phyloP scores from a whole-genome alignment of 768 basidiomycete species.

The Mycena latifolia region DNA sequence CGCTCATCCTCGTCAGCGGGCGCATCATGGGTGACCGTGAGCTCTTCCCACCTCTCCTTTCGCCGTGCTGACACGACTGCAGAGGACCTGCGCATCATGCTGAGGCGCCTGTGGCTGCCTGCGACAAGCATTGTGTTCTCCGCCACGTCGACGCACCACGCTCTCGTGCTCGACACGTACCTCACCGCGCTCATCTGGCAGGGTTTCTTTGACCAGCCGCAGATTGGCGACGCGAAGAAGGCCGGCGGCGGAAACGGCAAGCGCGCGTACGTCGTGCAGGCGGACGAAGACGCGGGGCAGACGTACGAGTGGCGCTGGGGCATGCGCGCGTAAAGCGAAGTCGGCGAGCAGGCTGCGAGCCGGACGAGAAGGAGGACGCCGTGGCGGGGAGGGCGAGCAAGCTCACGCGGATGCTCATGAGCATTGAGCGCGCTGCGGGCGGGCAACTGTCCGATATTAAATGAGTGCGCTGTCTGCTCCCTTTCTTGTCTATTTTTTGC shows the following conservation, averaged over 20 bases:
- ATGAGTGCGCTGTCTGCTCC: conserved; percentile 35
- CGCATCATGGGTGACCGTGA: conserved; percentile 80
- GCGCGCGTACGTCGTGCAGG: conserved; percentile 64
- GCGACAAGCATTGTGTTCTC: conserved; percentile 63
- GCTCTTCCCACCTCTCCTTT: conserved; percentile 40
- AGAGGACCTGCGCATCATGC: conserved; percentile 81
- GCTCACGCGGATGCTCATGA: conserved; percentile 62
- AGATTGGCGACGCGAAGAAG: conserved; percentile 61
- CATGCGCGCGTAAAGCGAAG: conserved; percentile 80
- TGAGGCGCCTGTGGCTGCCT: conserved; percentile 78
- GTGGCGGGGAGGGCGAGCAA: conserved; percentile 42
- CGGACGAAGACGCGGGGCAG: conserved; percentile 43
- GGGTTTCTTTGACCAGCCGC: conserved; percentile 81
- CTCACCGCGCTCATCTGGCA: conserved; percentile 75
- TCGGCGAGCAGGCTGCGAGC: conserved; percentile 76
- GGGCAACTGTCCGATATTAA: conserved; percentile 61
- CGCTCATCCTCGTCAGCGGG: conserved; percentile 87
- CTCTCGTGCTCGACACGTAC: conserved; percentile 72
- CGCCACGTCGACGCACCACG: conserved; percentile 61
- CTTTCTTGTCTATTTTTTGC: not conserved
- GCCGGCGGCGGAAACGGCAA: conserved; percentile 55
- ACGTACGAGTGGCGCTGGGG: conserved; percentile 78
- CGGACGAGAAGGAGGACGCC: conserved; percentile 49
- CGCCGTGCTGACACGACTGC: conserved; percentile 10
- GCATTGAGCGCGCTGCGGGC: conserved; percentile 75